Evolutionary conservation across 257 asterid genomes (phyloP).

Genomic region (Salvia miltiorrhiza): DNA sequence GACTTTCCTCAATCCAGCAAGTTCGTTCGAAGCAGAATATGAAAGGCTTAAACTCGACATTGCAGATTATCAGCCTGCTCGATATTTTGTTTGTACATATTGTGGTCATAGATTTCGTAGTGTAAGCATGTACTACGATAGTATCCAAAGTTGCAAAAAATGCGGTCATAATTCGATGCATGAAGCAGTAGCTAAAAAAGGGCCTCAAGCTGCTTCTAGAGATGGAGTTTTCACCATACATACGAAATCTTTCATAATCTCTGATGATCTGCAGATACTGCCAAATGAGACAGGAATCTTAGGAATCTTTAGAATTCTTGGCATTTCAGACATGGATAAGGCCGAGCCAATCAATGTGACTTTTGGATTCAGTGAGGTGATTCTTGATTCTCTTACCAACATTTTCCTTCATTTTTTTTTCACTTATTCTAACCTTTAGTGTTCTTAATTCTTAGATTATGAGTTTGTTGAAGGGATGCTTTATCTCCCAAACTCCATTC

Average conservation of each 20-base stretch:
- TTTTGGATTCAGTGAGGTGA: background rate
- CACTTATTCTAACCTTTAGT: background rate
- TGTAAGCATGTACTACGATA: background rate
- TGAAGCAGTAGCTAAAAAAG: background rate
- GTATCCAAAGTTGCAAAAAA: background rate
- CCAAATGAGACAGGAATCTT: background rate
- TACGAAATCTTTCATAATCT: background rate
- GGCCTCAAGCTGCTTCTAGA: background rate
- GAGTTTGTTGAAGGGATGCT: conserved; percentile 10
- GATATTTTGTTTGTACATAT: background rate
- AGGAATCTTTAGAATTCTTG: background rate
- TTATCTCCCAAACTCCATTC: conserved; percentile 20
- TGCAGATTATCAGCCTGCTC: background rate
- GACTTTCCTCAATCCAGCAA: conserved; percentile 26
- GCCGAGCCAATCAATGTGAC: background rate
- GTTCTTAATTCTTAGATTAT: conserved; percentile 9
- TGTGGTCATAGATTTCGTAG: background rate
- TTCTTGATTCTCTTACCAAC: background rate
- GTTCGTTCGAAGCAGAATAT: background rate
- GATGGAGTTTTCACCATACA: background rate
- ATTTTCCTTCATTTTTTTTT: background rate
- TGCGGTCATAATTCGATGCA: background rate
- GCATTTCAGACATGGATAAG: background rate
- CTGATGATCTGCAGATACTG: conserved; percentile 2
- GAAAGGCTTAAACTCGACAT: background rate